phyloP scores from a whole-genome alignment of 257 asterid genomes.

The Penstemon barbatus region DNA sequence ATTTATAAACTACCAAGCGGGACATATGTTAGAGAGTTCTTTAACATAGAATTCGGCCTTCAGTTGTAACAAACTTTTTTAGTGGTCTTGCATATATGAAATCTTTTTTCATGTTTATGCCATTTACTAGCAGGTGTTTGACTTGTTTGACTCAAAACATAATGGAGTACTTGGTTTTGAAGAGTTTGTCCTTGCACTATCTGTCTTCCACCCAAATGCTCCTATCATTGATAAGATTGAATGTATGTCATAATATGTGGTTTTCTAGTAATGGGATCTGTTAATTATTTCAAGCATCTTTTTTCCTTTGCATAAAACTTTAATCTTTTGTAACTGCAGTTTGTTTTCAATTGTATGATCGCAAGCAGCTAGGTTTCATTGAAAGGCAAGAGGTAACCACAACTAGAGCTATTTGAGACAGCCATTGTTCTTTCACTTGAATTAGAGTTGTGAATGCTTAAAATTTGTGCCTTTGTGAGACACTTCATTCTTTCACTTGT shows the following conservation, averaged over 20 bases:
- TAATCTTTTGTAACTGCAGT: slow-evolving; percentile 53
- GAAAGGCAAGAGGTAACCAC: slow-evolving; percentile 93
- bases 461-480: background rate
- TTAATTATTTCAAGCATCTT: slow-evolving; percentile 21
- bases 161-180: slow-evolving; percentile 97
- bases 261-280: slow-evolving; percentile 12
- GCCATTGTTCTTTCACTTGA: background rate
- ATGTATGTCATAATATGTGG: slow-evolving; percentile 43
- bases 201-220: slow-evolving; percentile 98
- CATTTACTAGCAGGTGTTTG: slow-evolving; percentile 67
- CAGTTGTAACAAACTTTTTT: background rate
- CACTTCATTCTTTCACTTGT: slow-evolving; percentile 1
- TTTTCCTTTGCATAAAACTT: slow-evolving; percentile 5
- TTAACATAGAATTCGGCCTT: too few relatives aligned
- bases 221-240: slow-evolving; percentile 96
- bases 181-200: slow-evolving; percentile 97
- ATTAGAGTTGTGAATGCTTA: background rate
- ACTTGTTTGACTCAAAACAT: slow-evolving; percentile 93
- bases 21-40: too few relatives aligned
- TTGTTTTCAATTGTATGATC: slow-evolving; percentile 97
- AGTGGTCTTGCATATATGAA: background rate
- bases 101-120: slow-evolving; percentile 25
- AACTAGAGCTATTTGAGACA: background rate
- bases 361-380: slow-evolving; percentile 96
- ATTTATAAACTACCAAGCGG: background rate